Evolutionary conservation across 2,329 filamentous ascomycete species (phyloP), one percentile per base, ranked within the genome.

Genomic region (Calonectria pseudoturangicola): DNA sequence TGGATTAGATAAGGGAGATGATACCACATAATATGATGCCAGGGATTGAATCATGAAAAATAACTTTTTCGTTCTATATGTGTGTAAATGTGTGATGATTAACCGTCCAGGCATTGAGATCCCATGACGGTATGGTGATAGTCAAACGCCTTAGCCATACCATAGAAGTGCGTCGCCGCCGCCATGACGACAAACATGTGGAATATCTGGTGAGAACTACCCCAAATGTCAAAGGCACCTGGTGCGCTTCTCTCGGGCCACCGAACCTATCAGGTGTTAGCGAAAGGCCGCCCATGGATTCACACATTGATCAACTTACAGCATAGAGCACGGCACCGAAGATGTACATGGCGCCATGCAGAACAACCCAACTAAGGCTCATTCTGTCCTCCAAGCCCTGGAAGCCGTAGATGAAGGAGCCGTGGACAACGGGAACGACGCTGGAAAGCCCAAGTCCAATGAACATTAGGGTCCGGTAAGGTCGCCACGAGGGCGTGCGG

Each of bases 161-260:
- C 96, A 66, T 92, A 92, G 72, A 98, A 87, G 86, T 99, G 97
- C 28, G 93, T 90, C 1, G 90, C 89, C 0, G 95, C 96, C 0
- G 97, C 97, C 73, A 95, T 84, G 18, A 98, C 87, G 33, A 99
- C 96, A 75, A 97, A 89, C 47, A 98, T 87, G 86, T 99, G 97
- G 83, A 99, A 99, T 75, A 99, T 93, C 85, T 99, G 97, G 84
- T 99, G 97, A 25, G 95, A 98, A 82, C 93, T 95, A 45, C 97
- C 96, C 90, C 94, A 94, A 65, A 98, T 94, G 84, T 99, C 97
- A 81, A 96, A 98, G 9, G 84, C 87, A 1, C 95, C 94, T 0
- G 96, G 97, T 54, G 87, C 90, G 80, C 89, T 91, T 72, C 95
- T 89, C 86, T 99, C 97, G 0, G 97, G 97, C 84, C 96, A 92